These are phyloP conservation scores for Cylindrodendrum hubeiense DNA, from an alignment of 2,329 filamentous ascomycete genomes.

Conservation along the genomic window DNA sequence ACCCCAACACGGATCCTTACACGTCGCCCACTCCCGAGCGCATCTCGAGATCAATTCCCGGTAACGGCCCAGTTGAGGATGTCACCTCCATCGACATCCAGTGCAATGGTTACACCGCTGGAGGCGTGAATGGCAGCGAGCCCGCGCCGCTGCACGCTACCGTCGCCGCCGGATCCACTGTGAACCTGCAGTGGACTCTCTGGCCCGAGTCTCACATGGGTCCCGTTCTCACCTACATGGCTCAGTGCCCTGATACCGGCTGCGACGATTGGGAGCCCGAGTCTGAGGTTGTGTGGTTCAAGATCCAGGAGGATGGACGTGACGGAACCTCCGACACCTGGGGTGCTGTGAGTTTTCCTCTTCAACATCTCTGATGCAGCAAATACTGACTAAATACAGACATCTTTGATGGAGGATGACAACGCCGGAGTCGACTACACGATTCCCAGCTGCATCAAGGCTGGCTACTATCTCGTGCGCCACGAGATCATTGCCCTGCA, in stretches of 20 bases:
- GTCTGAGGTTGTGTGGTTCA: slow-evolving; percentile 67
- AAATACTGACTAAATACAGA: slow-evolving; percentile 40
- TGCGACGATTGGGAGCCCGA: slow-evolving; percentile 64
- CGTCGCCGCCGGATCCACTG: slow-evolving; percentile 64
- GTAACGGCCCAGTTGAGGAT: slow-evolving; percentile 70
- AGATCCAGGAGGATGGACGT: slow-evolving; percentile 64
- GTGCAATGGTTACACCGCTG: slow-evolving; percentile 65
- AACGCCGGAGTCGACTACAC: slow-evolving; percentile 62
- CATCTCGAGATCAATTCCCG: slow-evolving; percentile 69
- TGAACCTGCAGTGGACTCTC: slow-evolving; percentile 67
- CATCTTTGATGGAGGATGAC: slow-evolving; percentile 58
- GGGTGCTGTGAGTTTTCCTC: slow-evolving; percentile 51
- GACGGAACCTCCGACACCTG: slow-evolving; percentile 63
- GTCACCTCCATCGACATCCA: slow-evolving; percentile 66
- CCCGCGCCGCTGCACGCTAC: slow-evolving; percentile 67
- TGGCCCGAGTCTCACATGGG: slow-evolving; percentile 65
- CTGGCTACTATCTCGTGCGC: slow-evolving; percentile 69
- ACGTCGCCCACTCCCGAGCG: slow-evolving; percentile 57
- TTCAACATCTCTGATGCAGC: neutral
- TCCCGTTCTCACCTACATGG: slow-evolving; percentile 71
- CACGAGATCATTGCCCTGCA: slow-evolving; percentile 70
- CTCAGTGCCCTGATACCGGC: slow-evolving; percentile 64
- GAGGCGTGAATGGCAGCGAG: slow-evolving; percentile 59
- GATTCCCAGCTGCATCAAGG: slow-evolving; percentile 64
- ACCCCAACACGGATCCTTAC: slow-evolving; percentile 60